phyloP scores from a whole-genome alignment of 768 basidiomycete species.

The Mycena venus region DNA sequence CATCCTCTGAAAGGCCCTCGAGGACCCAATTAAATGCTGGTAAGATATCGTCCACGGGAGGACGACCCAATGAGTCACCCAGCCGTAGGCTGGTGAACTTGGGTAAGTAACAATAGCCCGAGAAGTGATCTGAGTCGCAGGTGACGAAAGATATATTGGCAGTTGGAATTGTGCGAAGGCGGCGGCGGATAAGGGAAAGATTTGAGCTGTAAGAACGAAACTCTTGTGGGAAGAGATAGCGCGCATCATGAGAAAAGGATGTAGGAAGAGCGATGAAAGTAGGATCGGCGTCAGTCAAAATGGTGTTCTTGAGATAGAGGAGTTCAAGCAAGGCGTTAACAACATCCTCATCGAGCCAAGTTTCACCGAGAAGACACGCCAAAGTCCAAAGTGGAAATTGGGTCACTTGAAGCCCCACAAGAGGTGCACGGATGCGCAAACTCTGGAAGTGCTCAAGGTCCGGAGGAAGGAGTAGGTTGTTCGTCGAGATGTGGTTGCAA shows the following conservation, averaged over 20 bases:
- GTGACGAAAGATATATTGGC: background rate
- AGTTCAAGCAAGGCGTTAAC: conserved; percentile 5
- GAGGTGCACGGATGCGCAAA: background rate
- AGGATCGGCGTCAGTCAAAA: background rate
- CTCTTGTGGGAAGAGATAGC: background rate
- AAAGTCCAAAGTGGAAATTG: conserved; percentile 13
- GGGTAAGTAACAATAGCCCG: background rate
- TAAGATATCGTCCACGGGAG: background rate
- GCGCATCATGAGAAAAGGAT: background rate
- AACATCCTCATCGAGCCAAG: conserved; percentile 11
- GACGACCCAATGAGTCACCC: conserved; percentile 5
- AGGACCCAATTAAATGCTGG: background rate
- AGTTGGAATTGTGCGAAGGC: background rate
- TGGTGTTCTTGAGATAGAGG: background rate
- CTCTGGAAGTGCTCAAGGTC: background rate
- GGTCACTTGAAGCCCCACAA: background rate
- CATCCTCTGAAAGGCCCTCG: background rate
- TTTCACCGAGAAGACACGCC: conserved; percentile 5
- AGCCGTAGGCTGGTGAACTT: background rate
- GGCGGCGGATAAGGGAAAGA: background rate
- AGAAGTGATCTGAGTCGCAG: background rate
- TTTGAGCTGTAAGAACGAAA: background rate
- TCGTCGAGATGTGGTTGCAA: background rate
- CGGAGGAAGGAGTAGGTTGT: background rate
- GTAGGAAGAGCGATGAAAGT: no score